Evolutionary conservation across 2,329 filamentous ascomycete species (phyloP).

Genomic region (Fusarium decemcellulare): DNA sequence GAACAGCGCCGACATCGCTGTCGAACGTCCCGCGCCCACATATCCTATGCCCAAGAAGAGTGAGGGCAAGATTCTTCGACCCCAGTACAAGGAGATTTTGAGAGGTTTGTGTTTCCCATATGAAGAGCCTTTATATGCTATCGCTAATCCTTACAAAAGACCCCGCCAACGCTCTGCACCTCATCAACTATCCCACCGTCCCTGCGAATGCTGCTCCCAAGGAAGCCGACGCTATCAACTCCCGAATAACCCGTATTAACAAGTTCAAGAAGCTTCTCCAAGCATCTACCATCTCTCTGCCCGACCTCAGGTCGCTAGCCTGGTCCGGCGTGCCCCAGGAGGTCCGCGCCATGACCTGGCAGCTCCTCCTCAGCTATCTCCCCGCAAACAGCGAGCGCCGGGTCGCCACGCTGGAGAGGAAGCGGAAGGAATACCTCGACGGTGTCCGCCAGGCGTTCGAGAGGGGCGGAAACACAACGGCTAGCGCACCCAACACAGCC

Average conservation of each 20-base stretch:
- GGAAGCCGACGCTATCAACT: conserved; percentile 87
- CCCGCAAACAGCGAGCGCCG: conserved; percentile 96
- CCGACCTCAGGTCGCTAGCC: conserved; percentile 86
- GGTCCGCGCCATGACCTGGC: conserved; percentile 99
- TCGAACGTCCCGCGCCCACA: conserved; percentile 84
- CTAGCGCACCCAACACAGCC: conserved; percentile 60
- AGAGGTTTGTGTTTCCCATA: conserved; percentile 63
- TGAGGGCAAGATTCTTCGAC: conserved; percentile 94
- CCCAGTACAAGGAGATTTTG: conserved; percentile 97
- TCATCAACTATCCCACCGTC: conserved; percentile 88
- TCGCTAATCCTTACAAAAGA: conserved; percentile 57
- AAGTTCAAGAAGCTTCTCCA: conserved; percentile 98
- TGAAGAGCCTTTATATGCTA: background rate
- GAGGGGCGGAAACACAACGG: conserved; percentile 66
- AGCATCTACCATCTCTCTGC: conserved; percentile 87
- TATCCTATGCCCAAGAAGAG: conserved; percentile 92
- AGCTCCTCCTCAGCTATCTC: conserved; percentile 93
- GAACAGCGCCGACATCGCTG: conserved; percentile 93
- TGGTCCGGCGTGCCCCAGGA: conserved; percentile 97
- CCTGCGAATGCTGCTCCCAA: conserved; percentile 83
- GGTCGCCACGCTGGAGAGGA: conserved; percentile 90
- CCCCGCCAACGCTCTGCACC: conserved; percentile 93
- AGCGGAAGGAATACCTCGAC: conserved; percentile 96
- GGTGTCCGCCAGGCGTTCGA: conserved; percentile 84
- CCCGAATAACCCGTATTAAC: conserved; percentile 93